phyloP scores from a whole-genome alignment of 495 filamentous ascomycete species.

The Tuber brumale region DNA sequence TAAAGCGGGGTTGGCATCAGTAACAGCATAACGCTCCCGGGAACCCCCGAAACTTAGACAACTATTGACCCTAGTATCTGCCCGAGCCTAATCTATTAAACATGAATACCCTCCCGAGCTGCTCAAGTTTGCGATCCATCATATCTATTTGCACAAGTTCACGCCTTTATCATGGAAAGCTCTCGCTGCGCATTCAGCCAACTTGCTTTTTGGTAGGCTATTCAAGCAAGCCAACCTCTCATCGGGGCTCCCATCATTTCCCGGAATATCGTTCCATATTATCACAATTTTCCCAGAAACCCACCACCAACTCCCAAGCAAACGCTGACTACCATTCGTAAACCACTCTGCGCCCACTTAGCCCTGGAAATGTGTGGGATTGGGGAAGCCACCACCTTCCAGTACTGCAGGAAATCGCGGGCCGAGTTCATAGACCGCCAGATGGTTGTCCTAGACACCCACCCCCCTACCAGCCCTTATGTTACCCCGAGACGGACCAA shows the following conservation, averaged over 20 bases:
- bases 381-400: background rate
- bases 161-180: background rate
- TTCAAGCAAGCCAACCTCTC: background rate
- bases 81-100: background rate
- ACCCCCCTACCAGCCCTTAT: background rate
- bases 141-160: background rate
- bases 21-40: background rate
- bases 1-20: background rate
- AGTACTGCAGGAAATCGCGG: background rate
- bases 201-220: background rate
- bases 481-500: background rate
- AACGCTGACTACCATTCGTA: background rate
- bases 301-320: background rate
- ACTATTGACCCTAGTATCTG: background rate
- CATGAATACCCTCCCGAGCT: background rate
- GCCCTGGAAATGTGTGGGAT: background rate
- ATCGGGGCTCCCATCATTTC: background rate
- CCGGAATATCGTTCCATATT: background rate
- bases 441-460: background rate
- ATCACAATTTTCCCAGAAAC: background rate
- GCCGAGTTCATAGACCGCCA: background rate
- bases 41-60: background rate
- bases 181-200: background rate
- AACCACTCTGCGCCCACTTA: background rate
- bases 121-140: background rate